phyloP scores from a whole-genome alignment of 2,329 filamentous ascomycete species.

The Xylaria sp. region DNA sequence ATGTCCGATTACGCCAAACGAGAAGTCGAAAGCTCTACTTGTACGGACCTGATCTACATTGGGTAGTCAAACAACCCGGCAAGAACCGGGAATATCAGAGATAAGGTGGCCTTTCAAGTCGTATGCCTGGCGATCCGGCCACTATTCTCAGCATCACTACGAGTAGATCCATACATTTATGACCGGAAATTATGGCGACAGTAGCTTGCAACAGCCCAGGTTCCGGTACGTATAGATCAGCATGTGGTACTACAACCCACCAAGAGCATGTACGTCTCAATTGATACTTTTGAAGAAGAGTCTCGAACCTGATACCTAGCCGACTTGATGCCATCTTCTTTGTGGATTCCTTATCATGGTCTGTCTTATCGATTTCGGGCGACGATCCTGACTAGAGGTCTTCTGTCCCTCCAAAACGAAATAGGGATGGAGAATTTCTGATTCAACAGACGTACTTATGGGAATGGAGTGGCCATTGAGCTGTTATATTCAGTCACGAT shows the following conservation, averaged over 20 bases:
- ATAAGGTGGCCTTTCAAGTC: not conserved
- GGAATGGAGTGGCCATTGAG: no score
- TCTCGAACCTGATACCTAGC: conserved; percentile 20
- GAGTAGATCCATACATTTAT: conserved; percentile 11
- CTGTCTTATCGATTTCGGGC: not conserved
- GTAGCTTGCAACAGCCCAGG: conserved; percentile 3
- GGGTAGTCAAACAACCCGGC: not conserved
- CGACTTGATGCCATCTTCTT: conserved; percentile 27
- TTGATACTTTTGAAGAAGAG: conserved; percentile 14
- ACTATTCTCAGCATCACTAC: conserved; percentile 1
- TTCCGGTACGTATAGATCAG: conserved; percentile 17
- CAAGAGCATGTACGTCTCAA: conserved; percentile 25
- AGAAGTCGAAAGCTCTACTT: not conserved
- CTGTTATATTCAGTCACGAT: no score
- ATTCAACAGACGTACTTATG: not conserved
- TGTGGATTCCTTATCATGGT: conserved; percentile 6
- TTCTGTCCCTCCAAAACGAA: not conserved
- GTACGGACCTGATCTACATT: not conserved
- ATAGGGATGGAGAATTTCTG: not conserved
- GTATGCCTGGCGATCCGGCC: not conserved
- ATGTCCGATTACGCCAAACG: not conserved
- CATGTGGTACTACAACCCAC: conserved; percentile 20
- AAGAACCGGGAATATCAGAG: not conserved
- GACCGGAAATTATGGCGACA: conserved; percentile 2
- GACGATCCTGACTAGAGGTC: conserved; percentile 1